These are phyloP conservation scores for Erodium texanum DNA, from an alignment of 441 rosid genomes.

Conservation along the genomic window DNA sequence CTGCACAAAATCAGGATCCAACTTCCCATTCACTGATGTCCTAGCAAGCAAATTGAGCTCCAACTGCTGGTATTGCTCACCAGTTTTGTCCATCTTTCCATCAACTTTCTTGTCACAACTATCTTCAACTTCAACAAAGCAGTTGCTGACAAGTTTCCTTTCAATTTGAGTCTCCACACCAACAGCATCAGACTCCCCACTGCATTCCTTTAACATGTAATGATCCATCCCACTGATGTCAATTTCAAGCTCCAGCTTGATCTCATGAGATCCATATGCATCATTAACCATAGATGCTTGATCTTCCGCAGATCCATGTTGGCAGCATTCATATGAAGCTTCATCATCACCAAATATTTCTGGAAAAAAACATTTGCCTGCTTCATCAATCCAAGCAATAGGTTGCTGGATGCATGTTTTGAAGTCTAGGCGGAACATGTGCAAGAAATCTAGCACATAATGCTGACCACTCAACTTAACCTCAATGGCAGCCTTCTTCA, in stretches of 20 bases:
- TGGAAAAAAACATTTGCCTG: conserved; percentile 72
- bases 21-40: too few species aligned
- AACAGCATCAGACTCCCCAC: conserved; percentile 62
- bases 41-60: conserved; percentile 15
- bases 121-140: conserved; percentile 32
- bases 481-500: conserved; percentile 59
- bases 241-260: conserved; percentile 79
- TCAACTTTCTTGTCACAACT: conserved; percentile 34
- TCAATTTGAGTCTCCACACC: conserved; percentile 39
- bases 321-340: conserved; percentile 29
- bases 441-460: conserved; percentile 70
- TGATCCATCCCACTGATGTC: conserved; percentile 53
- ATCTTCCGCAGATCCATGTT: conserved; percentile 27
- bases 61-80: conserved; percentile 28
- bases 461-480: conserved; percentile 38
- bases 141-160: conserved; percentile 25
- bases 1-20: conserved; percentile 28
- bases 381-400: conserved; percentile 90
- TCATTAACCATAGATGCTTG: conserved; percentile 19
- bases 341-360: conserved; percentile 40
- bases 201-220: conserved; percentile 51
- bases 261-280: conserved; percentile 40
- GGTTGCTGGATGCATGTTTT: conserved; percentile 55
- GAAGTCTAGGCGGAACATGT: conserved; percentile 60
- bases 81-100: conserved; percentile 34